Evolutionary conservation across 2,329 filamentous ascomycete species (phyloP), one percentile per base, ranked within the genome.

Genomic region (Ciborinia camelliae): DNA sequence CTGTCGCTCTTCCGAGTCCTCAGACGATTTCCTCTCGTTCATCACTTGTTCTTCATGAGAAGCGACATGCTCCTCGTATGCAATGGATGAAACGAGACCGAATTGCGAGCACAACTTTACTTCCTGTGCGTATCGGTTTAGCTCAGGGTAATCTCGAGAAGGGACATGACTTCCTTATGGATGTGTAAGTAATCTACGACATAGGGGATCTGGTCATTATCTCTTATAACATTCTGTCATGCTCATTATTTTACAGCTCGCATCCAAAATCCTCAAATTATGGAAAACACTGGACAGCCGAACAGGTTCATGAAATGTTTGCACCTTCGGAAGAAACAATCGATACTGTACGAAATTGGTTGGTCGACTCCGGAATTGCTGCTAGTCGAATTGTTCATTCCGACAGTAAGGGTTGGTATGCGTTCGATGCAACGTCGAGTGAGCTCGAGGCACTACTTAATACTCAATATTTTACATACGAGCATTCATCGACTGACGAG

Each of bases 81-180:
- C 54, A 59, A 45, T 72, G 70, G 69, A 47, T 65, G 20, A 71
- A 69, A 30, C 47, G 58, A 15, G 65, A 62, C 35, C 65, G 64
- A 15, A 57, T 71, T 23, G 50, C 66, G 14, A 15, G 64, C 12
- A 51, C 50, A 51, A 58, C 67, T 23, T 65, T 65, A 26, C 68
- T 81, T 43, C 79, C 80, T 2, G 77, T 81, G 67, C 75, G 78
- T 18, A 80, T 81, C 65, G 79, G 78, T 15, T 67, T 81, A 60
- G 75, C 75, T 3, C 80, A 81, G 69, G 73, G 73, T 10, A 81
- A 81, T 61, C 68, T 82, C 20, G 76, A 81, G 20, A 74, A 76
- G 9, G 79, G 78, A 10, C 72, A 77, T 69, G 77, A 78, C 48
- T 74, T 74, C 30, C 71, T 80, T 23, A 79, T 79, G 77, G 77